Percentiles rank a stretch among this genome's conserved stretches.
Evolutionary conservation across 2,329 filamentous ascomycete genomes (phyloP).

Genomic region (Iodosphaeria phyllophila): DNA sequence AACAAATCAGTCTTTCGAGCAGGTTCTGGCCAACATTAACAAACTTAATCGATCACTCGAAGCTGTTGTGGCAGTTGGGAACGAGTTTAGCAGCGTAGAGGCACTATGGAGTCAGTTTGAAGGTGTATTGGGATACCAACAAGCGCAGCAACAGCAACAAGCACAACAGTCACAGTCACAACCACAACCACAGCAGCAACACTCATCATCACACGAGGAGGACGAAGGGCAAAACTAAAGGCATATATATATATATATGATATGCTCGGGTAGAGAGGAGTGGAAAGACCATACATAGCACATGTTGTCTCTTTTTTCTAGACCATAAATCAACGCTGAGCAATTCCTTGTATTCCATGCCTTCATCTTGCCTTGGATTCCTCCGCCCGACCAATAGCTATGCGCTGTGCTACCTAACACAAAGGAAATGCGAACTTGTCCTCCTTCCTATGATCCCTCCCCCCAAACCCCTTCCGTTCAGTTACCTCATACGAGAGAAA

Average conservation of each 20-base stretch:
- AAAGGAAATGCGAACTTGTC: no score
- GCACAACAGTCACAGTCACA: no score
- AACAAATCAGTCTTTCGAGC: conserved; percentile 67
- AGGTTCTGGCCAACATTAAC: conserved; percentile 90
- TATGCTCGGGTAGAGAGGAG: background rate
- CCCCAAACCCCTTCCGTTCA: background rate
- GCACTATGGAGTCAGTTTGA: conserved; percentile 96
- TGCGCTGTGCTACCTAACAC: no score
- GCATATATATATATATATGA: no score
- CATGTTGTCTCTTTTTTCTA: no score
- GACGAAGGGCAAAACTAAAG: no score
- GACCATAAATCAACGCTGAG: no score
- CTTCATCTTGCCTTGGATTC: no score
- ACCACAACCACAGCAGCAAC: background rate
- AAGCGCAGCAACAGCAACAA: conserved; percentile 14
- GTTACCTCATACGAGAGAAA: no score
- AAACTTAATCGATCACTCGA: conserved; percentile 84
- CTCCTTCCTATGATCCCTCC: background rate
- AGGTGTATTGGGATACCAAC: conserved; percentile 72
- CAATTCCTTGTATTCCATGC: no score
- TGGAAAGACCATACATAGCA: no score
- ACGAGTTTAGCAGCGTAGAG: conserved; percentile 94
- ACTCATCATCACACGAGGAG: background rate
- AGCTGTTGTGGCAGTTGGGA: conserved; percentile 81
- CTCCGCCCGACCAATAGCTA: no score